Percentiles rank a stretch among this genome's conserved stretches.
Evolutionary conservation across 2,329 filamentous ascomycete genomes (phyloP).

Genomic region (Gaeumannomyces sp.): DNA sequence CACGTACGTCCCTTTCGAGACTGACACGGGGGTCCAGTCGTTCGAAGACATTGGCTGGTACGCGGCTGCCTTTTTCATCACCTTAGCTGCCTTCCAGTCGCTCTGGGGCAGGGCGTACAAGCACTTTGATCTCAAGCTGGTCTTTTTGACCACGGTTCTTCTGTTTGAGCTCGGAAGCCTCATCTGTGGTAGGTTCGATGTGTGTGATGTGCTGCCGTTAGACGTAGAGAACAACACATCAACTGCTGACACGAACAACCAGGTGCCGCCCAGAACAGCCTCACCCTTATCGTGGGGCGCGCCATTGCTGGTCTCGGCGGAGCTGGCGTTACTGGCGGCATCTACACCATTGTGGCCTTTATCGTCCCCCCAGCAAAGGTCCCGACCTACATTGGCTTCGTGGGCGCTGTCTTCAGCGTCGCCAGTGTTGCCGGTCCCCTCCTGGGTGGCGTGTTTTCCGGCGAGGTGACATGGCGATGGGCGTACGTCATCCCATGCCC

Average conservation of each 20-base stretch:
- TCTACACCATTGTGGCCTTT: conserved; percentile 41
- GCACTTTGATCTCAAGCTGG: conserved; percentile 29
- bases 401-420: conserved; percentile 27
- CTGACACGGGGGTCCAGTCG: conserved; percentile 4
- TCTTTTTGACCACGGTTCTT: conserved; percentile 33
- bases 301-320: conserved; percentile 45
- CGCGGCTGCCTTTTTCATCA: conserved; percentile 10
- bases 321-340: conserved; percentile 43
- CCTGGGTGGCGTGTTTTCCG: conserved; percentile 33
- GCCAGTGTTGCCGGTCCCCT: conserved; percentile 39
- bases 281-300: conserved; percentile 47
- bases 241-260: conserved; percentile 34
- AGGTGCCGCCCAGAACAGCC: conserved; percentile 37
- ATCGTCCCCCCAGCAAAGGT: conserved; percentile 32
- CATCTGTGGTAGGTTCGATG: background rate
- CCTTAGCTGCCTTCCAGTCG: conserved; percentile 43
- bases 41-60: conserved; percentile 19
- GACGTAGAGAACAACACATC: too few relatives aligned
- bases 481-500: conserved; percentile 12
- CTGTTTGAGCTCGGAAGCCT: conserved; percentile 47
- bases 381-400: conserved; percentile 20
- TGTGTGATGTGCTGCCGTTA: too few relatives aligned
- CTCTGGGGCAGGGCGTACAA: conserved; percentile 45
- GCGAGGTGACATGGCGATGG: conserved; percentile 36
- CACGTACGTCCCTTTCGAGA: background rate